Conservation (phyloP, 768 basidiomycete species). For the Brasilioporus rufonigricans region DNA sequence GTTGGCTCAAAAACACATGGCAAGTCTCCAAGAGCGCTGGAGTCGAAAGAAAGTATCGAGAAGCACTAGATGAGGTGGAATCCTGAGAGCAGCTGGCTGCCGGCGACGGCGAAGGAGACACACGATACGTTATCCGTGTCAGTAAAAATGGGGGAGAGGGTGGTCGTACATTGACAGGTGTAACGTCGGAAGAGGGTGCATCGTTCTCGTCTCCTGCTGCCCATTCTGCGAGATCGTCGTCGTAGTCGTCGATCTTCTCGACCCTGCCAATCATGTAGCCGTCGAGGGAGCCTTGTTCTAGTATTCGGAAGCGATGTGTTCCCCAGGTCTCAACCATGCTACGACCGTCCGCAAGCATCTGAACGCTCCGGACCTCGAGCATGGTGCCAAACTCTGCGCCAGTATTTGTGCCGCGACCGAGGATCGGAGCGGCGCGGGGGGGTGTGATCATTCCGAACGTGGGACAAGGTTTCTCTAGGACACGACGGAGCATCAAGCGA, state of each 20-base stretch:
- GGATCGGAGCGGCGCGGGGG: slow-evolving; percentile 35
- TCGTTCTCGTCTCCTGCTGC: slow-evolving; percentile 11
- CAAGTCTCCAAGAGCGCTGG: slow-evolving; percentile 49
- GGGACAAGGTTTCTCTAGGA: slow-evolving; percentile 73
- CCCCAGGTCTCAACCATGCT: slow-evolving; percentile 82
- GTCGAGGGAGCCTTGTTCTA: slow-evolving; percentile 81
- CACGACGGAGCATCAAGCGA: slow-evolving; percentile 95
- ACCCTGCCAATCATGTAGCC: slow-evolving; percentile 88
- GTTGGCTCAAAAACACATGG: slow-evolving; percentile 57
- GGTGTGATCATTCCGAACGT: slow-evolving; percentile 94
- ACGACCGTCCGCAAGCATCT: slow-evolving; percentile 86
- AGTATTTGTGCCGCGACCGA: slow-evolving; percentile 16
- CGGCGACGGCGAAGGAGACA: slow-evolving; percentile 10
- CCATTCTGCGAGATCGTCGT: slow-evolving; percentile 34
- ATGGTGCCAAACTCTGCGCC: slow-evolving; percentile 81
- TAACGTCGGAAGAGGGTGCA: slow-evolving; percentile 5
- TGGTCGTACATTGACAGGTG: neutral
- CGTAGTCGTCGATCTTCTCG: slow-evolving; percentile 51
- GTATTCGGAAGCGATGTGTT: slow-evolving; percentile 72
- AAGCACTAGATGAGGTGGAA: neutral
- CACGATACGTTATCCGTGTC: slow-evolving; percentile 14
- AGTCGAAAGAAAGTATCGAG: slow-evolving; percentile 19
- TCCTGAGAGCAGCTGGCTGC: neutral
- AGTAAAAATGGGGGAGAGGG: slow-evolving; percentile 13
- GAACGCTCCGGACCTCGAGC: slow-evolving; percentile 82